Evolutionary conservation across 2,329 filamentous ascomycete genomes (phyloP).

Genomic region (Aspergillus pseudoterreus): DNA sequence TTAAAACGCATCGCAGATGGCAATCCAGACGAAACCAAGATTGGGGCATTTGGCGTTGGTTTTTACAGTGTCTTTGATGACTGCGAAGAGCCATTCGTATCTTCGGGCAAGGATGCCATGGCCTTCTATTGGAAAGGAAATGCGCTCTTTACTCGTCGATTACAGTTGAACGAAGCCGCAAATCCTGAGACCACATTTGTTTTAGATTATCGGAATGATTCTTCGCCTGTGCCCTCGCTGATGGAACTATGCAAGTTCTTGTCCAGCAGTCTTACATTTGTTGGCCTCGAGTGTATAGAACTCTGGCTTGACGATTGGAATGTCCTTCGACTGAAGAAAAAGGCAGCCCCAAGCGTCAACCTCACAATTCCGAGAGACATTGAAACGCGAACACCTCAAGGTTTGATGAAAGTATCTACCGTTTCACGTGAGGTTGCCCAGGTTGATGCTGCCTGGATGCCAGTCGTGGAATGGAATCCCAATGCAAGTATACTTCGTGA

Average conservation of each 20-base stretch:
- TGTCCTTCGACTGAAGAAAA: conserved; percentile 75
- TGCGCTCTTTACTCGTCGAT: conserved; percentile 84
- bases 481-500: conserved; percentile 43
- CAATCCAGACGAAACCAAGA: conserved; percentile 98
- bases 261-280: conserved; percentile 92
- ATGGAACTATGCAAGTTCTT: conserved; percentile 87
- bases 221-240: conserved; percentile 80
- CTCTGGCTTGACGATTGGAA: conserved; percentile 87
- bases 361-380: conserved; percentile 74
- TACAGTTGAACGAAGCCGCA: conserved; percentile 64
- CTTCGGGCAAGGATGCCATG: conserved; percentile 88
- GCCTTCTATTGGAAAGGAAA: conserved; percentile 99
- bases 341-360: conserved; percentile 71
- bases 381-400: conserved; percentile 77
- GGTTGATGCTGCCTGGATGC: conserved; percentile 88
- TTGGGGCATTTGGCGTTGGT: conserved; percentile 95
- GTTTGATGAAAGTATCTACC: conserved; percentile 78
- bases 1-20: conserved; percentile 98
- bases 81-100: conserved; percentile 95
- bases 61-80: conserved; percentile 99
- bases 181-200: conserved; percentile 83
- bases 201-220: conserved; percentile 85
- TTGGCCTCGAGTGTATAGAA: conserved; percentile 81
- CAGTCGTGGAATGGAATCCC: conserved; percentile 78
- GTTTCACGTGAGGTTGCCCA: conserved; percentile 84